A percentile compares a stretch with the other conserved stretches of the same genome.
phyloP scores from a whole-genome alignment of 1,139 yeast genomes.

The Sugiyamaella neomexicana region DNA sequence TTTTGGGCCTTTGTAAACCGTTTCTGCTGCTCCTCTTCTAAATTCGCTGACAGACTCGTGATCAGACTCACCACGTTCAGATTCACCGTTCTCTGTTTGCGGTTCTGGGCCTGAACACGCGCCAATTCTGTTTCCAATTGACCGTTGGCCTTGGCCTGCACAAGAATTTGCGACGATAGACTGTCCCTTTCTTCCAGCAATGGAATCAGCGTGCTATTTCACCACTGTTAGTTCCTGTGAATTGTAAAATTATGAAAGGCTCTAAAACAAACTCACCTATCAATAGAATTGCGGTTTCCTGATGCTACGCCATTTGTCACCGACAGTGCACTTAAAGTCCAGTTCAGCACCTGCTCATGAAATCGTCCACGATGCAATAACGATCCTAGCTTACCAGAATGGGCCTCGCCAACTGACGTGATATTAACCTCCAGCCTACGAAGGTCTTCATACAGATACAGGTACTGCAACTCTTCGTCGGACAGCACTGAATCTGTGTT shows the following conservation, averaged over 20 bases:
- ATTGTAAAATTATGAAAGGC: no score
- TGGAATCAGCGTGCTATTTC: slow-evolving; percentile 12
- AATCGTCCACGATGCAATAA: slow-evolving; percentile 13
- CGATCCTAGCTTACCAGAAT: not conserved
- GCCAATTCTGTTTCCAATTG: slow-evolving; percentile 8
- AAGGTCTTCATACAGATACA: slow-evolving; percentile 19
- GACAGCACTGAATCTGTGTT: slow-evolving; percentile 19
- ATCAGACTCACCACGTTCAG: slow-evolving; percentile 12
- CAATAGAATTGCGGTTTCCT: slow-evolving; percentile 7
- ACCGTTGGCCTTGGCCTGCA: not conserved
- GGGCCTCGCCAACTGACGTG: not conserved
- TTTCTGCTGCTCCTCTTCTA: slow-evolving; percentile 8
- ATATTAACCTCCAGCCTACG: slow-evolving; percentile 6
- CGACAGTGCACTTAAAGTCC: slow-evolving; percentile 6
- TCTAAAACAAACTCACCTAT: slow-evolving; percentile 10
- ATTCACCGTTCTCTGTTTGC: slow-evolving; percentile 8
- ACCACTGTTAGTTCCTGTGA: not conserved
- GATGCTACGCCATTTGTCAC: slow-evolving; percentile 8
- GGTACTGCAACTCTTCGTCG: slow-evolving; percentile 23
- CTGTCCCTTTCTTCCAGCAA: slow-evolving; percentile 23
- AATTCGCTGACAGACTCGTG: not conserved
- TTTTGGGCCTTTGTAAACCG: slow-evolving; percentile 18
- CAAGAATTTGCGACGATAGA: slow-evolving; percentile 17
- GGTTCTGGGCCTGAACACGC: slow-evolving; percentile 4
- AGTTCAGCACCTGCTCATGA: slow-evolving; percentile 18